Evolutionary conservation across 108 stramenopile genomes (phyloP).

Genomic region (Skeletonema tropicum): DNA sequence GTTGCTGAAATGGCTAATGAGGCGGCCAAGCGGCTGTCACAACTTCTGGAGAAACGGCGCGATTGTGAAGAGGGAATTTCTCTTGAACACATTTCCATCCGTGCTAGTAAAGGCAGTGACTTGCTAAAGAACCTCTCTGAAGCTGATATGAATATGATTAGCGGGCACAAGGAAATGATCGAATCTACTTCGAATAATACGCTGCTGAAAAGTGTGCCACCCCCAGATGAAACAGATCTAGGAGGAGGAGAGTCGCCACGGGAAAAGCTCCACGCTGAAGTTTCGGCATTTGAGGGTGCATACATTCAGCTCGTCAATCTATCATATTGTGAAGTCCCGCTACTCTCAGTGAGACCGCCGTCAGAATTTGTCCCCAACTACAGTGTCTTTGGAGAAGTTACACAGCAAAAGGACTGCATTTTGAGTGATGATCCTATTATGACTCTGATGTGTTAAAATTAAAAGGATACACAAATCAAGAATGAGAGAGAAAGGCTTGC

Average conservation of each 20-base stretch:
- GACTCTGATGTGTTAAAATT: neutral
- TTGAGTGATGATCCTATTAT: neutral
- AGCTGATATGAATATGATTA: conserved; percentile 9
- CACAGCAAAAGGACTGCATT: neutral
- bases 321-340: conserved; percentile 7
- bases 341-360: neutral
- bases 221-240: neutral
- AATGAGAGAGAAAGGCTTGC: neutral
- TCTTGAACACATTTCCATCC: conserved; percentile 2
- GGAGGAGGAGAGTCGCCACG: neutral
- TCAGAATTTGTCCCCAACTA: conserved; percentile 1
- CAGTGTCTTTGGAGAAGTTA: neutral
- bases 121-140: neutral
- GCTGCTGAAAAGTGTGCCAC: conserved; percentile 3
- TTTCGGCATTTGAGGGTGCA: neutral
- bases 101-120: neutral
- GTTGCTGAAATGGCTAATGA: neutral
- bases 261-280: neutral
- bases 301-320: neutral
- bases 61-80: conserved; percentile 2
- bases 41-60: neutral
- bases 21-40: neutral
- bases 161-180: neutral
- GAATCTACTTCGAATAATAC: neutral
- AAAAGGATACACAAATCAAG: neutral